These are phyloP conservation scores for Lophiostoma macrostomum DNA, from an alignment of 495 filamentous ascomycete genomes.

Conservation along the genomic window DNA sequence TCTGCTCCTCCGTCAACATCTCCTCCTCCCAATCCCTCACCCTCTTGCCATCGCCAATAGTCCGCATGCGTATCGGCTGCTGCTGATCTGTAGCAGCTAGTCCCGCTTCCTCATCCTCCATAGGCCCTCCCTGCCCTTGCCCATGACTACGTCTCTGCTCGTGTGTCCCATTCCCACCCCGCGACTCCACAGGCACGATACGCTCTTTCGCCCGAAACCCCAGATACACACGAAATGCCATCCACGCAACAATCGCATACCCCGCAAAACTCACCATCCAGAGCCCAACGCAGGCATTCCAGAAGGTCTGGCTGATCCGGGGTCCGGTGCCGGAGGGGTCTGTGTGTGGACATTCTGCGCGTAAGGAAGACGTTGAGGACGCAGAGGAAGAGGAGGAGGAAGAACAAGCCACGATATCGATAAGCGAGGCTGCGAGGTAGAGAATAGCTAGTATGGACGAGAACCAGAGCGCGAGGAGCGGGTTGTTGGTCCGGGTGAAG, in stretches of 20 bases:
- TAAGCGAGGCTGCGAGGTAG: constrained; percentile 3
- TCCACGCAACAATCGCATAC: constrained; percentile 1
- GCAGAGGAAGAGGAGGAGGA: neutral
- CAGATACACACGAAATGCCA: neutral
- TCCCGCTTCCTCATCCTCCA: neutral
- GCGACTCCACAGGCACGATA: neutral
- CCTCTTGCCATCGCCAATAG: constrained; percentile 10
- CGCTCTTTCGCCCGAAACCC: constrained; percentile 5
- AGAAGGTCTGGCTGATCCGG: constrained; percentile 4
- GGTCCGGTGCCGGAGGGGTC: neutral
- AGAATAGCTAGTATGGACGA: neutral
- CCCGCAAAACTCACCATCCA: constrained; percentile 16
- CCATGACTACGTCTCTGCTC: too few species aligned
- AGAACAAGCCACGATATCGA: constrained; percentile 4
- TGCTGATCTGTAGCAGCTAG: too few species aligned
- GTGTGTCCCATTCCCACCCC: neutral
- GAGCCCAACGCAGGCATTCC: constrained; percentile 12
- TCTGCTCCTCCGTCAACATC: constrained; percentile 12
- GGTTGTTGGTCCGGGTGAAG: constrained; percentile 14
- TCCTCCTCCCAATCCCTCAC: constrained; percentile 17
- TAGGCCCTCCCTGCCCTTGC: too few species aligned
- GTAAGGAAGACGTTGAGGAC: too few species aligned
- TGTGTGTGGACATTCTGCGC: neutral
- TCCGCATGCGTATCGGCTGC: neutral
- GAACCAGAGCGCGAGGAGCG: constrained; percentile 7